Evolutionary conservation across 371 early-diverging fungal species (phyloP), one percentile per base, ranked within the genome.

Genomic region (Phascolomyces articulosus): DNA sequence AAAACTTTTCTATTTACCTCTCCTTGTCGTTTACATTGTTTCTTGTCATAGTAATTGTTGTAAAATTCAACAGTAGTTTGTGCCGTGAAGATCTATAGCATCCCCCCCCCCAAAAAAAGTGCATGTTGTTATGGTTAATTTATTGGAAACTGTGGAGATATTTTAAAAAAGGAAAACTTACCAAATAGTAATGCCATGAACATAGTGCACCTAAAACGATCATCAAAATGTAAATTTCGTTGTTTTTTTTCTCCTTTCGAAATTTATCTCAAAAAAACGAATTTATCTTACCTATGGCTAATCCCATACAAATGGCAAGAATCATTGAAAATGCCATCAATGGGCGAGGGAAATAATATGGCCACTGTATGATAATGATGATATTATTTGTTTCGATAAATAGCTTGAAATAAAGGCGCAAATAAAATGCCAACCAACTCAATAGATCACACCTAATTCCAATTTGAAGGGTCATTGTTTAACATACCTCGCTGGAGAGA

Each of bases 21-120:
- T 28, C 85, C 85, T 60, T 80, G 69, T 51, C 67, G 72, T 68
- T 84, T 85, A 64, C 77, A 75, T 11, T 83, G 64, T 28, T 72
- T 69, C 62, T 67, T 80, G 44, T 85, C 85, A 27, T 85, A 85
- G 11, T 77, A 55, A 57, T 87, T 87, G 57, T 85, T 84, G 73
- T 85, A 84, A 58, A 84, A 85, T 44, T 87, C 87, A 23, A 87
- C 71, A 3, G 87, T 87, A 20, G 87, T 87, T 58, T 87, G 87
- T 2, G 82, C 87, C n/a, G 87, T 85, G 51, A 85, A 38, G n/a
- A 78, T 74, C 80, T 79, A 68, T 28, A 29, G 24, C 4, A 59
- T 40, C 11, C 0, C 9, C 11, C n/a, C n/a, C n/a, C n/a, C 31
- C 55, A 55, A 29, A 20, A 55, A 18, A 23, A 55, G 34, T 29